These are phyloP conservation scores for Aspergillus eucalypticola DNA, from an alignment of 2,329 filamentous ascomycete species.

Conservation along the genomic window DNA sequence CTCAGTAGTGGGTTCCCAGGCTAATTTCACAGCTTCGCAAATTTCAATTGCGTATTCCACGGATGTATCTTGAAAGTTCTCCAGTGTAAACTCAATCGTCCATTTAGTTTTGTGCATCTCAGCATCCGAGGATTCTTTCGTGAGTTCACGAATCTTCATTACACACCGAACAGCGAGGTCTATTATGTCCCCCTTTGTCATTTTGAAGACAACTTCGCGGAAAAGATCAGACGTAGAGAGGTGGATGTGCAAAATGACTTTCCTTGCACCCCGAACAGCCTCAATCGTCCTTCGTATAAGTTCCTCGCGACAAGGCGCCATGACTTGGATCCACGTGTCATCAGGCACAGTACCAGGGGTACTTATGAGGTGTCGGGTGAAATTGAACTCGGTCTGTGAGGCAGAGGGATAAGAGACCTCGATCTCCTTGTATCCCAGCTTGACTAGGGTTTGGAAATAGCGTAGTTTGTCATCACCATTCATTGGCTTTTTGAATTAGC, in stretches of 20 bases:
- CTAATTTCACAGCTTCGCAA: slow-evolving; percentile 87
- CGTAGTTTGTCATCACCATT: slow-evolving; percentile 85
- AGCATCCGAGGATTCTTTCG: slow-evolving; percentile 64
- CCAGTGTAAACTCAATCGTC: slow-evolving; percentile 44
- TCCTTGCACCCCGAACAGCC: slow-evolving; percentile 79
- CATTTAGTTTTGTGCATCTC: slow-evolving; percentile 50
- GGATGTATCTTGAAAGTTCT: slow-evolving; percentile 76
- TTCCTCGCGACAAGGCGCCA: slow-evolving; percentile 83
- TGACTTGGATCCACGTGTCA: slow-evolving; percentile 83
- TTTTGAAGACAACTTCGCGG: slow-evolving; percentile 80
- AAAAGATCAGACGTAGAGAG: slow-evolving; percentile 91
- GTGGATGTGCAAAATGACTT: slow-evolving; percentile 87
- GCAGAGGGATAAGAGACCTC: slow-evolving; percentile 90
- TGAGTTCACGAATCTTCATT: slow-evolving; percentile 77
- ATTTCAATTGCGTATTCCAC: slow-evolving; percentile 75
- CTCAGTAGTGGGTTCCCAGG: slow-evolving; percentile 76
- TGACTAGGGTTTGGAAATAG: slow-evolving; percentile 87
- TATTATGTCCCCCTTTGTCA: slow-evolving; percentile 73
- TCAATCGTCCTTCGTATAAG: slow-evolving; percentile 86
- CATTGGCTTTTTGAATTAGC: slow-evolving; percentile 66
- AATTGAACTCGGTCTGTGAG: slow-evolving; percentile 89
- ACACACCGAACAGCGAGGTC: slow-evolving; percentile 78
- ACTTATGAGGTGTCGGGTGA: slow-evolving; percentile 77
- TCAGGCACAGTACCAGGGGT: slow-evolving; percentile 77
- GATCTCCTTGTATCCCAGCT: slow-evolving; percentile 91